Percentiles rank a stretch among this genome's conserved stretches.
These are phyloP conservation scores for Beauveria scarabaeidicola DNA, from an alignment of 2,329 filamentous ascomycete species.

Conservation along the genomic window DNA sequence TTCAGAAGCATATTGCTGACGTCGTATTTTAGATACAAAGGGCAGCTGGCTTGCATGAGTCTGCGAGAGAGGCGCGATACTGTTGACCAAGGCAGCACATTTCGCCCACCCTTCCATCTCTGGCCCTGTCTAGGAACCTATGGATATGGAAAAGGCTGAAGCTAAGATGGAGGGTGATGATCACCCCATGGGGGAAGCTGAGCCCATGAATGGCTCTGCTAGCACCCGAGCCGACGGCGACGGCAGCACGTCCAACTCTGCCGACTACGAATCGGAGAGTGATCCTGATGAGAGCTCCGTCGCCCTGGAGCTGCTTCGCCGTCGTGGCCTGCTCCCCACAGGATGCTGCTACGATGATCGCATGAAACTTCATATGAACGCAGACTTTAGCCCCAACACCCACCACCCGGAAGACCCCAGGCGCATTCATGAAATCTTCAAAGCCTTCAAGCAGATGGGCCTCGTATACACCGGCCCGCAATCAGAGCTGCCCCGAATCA, in stretches of 20 bases:
- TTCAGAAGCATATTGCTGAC: background rate
- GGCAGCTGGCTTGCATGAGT: background rate
- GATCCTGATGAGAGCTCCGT: constrained; percentile 29
- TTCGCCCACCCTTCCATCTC: background rate
- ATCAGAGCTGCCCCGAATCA: constrained; percentile 41
- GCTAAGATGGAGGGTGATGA: constrained; percentile 11
- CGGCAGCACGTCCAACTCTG: constrained; percentile 25
- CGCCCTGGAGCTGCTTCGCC: constrained; percentile 29
- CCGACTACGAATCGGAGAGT: constrained; percentile 23
- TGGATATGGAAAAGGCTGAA: constrained; percentile 7
- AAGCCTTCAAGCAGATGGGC: constrained; percentile 73
- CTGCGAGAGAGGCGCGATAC: background rate
- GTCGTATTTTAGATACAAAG: background rate
- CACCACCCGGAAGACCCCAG: constrained; percentile 92
- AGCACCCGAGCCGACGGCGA: constrained; percentile 11
- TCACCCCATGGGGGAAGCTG: constrained; percentile 13
- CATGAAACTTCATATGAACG: constrained; percentile 93
- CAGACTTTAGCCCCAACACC: constrained; percentile 61
- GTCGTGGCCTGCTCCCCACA: constrained; percentile 52
- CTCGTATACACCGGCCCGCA: constrained; percentile 60
- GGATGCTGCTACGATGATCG: constrained; percentile 85
- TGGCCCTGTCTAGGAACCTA: no score
- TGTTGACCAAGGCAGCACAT: background rate
- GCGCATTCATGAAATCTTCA: constrained; percentile 88
- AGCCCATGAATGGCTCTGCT: constrained; percentile 7